Conservation (phyloP, 1,284 basidiomycete species). For the Ustilago hordei region DNA sequence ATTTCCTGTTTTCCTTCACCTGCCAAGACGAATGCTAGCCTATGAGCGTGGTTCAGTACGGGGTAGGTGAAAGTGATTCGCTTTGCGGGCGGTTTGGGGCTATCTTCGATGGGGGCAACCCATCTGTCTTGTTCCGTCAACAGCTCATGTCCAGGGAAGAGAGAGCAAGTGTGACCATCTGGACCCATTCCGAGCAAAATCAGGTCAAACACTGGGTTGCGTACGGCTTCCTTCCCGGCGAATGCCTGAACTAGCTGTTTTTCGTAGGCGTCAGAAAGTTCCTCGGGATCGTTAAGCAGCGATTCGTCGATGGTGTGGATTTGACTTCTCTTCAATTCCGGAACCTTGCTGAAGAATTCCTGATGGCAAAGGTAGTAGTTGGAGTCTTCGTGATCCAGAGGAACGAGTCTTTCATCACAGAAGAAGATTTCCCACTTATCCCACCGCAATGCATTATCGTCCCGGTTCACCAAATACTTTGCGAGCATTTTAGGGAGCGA, state of each 20-base stretch:
- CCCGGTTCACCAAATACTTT: slow-evolving; percentile 77
- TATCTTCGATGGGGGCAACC: slow-evolving; percentile 93
- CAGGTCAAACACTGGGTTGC: slow-evolving; percentile 69
- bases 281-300: slow-evolving; percentile 78
- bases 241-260: slow-evolving; percentile 89
- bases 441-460: slow-evolving; percentile 82
- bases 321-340: slow-evolving; percentile 78
- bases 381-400: slow-evolving; percentile 89
- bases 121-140: slow-evolving; percentile 87
- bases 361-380: slow-evolving; percentile 85
- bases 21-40: slow-evolving; percentile 86
- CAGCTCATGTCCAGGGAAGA: slow-evolving; percentile 91
- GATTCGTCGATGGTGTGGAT: slow-evolving; percentile 86
- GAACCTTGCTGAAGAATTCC: slow-evolving; percentile 85
- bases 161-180: slow-evolving; percentile 94
- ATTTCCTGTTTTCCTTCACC: slow-evolving; percentile 87
- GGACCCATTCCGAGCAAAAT: slow-evolving; percentile 70
- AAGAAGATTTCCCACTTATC: slow-evolving; percentile 99
- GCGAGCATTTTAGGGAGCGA: slow-evolving; percentile 86
- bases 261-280: slow-evolving; percentile 92
- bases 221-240: slow-evolving; percentile 66
- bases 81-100: slow-evolving; percentile 90
- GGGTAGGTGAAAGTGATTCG: slow-evolving; percentile 75
- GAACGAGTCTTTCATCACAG: slow-evolving; percentile 95
- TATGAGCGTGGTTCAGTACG: slow-evolving; percentile 74